Base-by-base conservation (phyloP, 2,329 filamentous ascomycete genomes). In the Colletotrichum aenigma region DNA sequence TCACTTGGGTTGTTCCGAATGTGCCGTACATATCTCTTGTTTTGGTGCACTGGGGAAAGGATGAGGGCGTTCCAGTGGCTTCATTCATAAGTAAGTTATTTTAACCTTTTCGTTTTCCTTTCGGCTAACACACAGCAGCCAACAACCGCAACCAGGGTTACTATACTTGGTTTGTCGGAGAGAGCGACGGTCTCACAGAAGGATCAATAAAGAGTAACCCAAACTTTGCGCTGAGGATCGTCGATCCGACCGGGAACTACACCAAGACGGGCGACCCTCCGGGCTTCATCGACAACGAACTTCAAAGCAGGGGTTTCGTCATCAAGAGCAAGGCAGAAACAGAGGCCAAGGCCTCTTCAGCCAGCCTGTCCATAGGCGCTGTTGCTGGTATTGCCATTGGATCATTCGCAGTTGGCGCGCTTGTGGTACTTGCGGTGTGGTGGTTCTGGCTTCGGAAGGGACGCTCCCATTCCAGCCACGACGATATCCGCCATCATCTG, bases 1-100 rank as follows among this genome's bases (percentile, higher is more conserved):
- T 67, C 4, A 74, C 72, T 9, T 75, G 69, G 69, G 72, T 67
- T 28, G 52, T 61, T 18, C 61, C 69, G 6, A 73, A 28, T 15
- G 69, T 72, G 18, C 52, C 69, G 15, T 72, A 43, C 16, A 55
- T 67, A 4, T 75, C 72, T 28, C 72, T 73, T 16, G 70, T 58
- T 38, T n/a, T 75, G n/a, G 72, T 75, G 36, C 70, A 62, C 16
- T 73, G 72, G 72, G 69, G 69, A 3, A 66, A 75, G 13, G 13
- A 73, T 21, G 61, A 52, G 9, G 72, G 69, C 24, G 38, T 75
- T 21, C 30, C 69, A 7, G 61, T 75, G 12, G 28, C 32, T 16
- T 75, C 69, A 28, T 67, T 75, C 34, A 71, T 72, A 16, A 74
- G 68, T 71, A 61, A 56, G 69, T n/a, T 24, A 12, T 2, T 16